These are phyloP conservation scores for Mycena latifolia DNA, from an alignment of 768 basidiomycete genomes.

Conservation along the genomic window DNA sequence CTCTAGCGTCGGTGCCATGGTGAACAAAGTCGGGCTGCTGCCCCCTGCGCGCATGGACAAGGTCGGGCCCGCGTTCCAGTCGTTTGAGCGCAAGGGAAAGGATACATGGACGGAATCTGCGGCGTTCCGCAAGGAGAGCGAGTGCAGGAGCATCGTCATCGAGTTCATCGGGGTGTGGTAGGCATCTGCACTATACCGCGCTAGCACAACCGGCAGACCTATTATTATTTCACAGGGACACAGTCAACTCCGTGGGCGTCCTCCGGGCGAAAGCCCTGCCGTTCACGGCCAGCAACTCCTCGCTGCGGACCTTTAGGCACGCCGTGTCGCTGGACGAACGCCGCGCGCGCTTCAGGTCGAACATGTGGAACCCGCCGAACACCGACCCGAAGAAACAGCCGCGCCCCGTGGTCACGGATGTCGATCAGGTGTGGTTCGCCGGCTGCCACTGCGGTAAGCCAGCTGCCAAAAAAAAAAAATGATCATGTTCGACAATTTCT, in stretches of 20 bases:
- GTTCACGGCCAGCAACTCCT: constrained; percentile 21
- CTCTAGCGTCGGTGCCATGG: no score
- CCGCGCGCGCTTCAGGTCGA: constrained; percentile 21
- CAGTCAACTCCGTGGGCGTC: constrained; percentile 27
- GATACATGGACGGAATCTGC: no score
- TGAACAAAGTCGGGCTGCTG: no score
- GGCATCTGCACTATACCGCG: no score
- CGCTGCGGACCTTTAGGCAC: constrained; percentile 22
- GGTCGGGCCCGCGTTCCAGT: no score
- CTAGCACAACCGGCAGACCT: constrained; percentile 11
- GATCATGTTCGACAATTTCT: constrained; percentile 5
- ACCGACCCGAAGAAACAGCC: constrained; percentile 1
- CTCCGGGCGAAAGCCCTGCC: constrained; percentile 13
- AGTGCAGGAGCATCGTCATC: constrained; percentile 8
- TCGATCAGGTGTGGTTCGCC: constrained; percentile 27
- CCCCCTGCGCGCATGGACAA: no score
- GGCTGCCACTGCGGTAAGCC: constrained; percentile 27
- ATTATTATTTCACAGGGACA: constrained; percentile 24
- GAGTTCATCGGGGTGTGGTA: constrained; percentile 27
- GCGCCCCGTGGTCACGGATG: constrained; percentile 21
- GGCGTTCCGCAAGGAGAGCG: no score
- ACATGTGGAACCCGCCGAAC: constrained; percentile 19
- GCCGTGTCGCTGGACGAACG: constrained; percentile 27
- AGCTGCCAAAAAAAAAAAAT: no score
- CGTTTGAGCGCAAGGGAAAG: no score